These are phyloP conservation scores for Neonectria coccinea DNA, from an alignment of 2,329 filamentous ascomycete genomes.

Conservation along the genomic window DNA sequence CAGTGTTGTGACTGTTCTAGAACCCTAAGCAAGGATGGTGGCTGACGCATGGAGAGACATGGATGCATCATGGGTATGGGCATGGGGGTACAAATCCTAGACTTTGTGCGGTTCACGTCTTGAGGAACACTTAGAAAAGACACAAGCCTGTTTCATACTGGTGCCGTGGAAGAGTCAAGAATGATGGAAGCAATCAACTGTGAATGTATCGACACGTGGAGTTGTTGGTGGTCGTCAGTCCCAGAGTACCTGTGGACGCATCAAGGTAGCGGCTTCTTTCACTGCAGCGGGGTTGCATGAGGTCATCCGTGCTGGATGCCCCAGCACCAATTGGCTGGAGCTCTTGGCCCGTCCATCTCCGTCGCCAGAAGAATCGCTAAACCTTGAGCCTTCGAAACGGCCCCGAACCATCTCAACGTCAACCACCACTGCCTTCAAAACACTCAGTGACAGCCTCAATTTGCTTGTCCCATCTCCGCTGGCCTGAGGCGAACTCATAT, in stretches of 20 bases:
- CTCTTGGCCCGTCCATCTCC: conserved; percentile 26
- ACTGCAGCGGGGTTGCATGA: conserved; percentile 45
- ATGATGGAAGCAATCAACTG: not conserved
- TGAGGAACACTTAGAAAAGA: not conserved
- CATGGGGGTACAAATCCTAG: not conserved
- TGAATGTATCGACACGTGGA: not conserved
- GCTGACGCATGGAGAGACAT: not conserved
- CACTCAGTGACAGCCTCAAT: conserved; percentile 14
- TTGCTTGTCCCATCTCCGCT: not conserved
- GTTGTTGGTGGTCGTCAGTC: not conserved
- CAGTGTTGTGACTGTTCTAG: not conserved
- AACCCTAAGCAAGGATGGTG: not conserved
- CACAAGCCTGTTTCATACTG: not conserved
- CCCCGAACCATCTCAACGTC: conserved; percentile 10
- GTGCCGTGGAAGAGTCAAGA: too few species aligned
- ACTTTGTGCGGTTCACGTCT: not conserved
- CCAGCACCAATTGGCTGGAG: conserved; percentile 41
- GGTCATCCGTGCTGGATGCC: conserved; percentile 41
- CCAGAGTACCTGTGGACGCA: conserved; percentile 3
- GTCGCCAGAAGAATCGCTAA: conserved; percentile 36
- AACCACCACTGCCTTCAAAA: conserved; percentile 14
- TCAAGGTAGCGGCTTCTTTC: conserved; percentile 6
- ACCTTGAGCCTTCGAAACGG: conserved; percentile 31
- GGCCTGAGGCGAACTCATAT: not conserved
- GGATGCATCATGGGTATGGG: not conserved